Base-by-base conservation (phyloP, 2,329 filamentous ascomycete genomes). In the Pseudogymnoascus sp. region DNA sequence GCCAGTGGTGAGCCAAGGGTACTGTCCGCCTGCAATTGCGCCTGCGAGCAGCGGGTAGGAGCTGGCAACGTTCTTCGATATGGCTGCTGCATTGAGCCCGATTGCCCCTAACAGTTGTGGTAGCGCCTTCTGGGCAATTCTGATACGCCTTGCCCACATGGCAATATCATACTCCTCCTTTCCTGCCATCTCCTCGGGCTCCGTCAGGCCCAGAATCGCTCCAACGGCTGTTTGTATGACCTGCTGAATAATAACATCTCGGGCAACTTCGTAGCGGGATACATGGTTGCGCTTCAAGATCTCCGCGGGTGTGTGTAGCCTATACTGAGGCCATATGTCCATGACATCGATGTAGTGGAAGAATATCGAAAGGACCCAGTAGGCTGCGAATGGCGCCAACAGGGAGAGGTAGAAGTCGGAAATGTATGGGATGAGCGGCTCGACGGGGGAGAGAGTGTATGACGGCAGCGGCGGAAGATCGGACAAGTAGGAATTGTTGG, bases 231-330 rank as follows among this genome's bases (percentile, higher is more conserved):
- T 88, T 77, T 99, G 94, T 57, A 99, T 89, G 63, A 93, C 73
- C 72, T 99, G 94, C 76, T 99, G 93, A 62, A 97, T 72, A 61
- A 97, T 77, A 67, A 97, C 93, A 78, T 97, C 93, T 73, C 90
- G 87, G 65, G 93, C 84, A 8, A 96, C 91, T 69, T 96, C 87
- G 76, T 82, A 89, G 64, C 90, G 85, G 58, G 88, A 83, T 47
- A 90, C 92, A 71, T 90, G 90, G 75, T 97, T 97, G 68, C 92
- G 85, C 74, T 90, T 90, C 36, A 86, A 73, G 65, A 97, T 88
- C 75, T 97, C 93, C 59, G 91, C 91, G 12, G 94, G 94, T 0
- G 94, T 97, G 76, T 99, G 94, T 41, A 99, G 81, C 65, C 94
- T 88, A 76, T 97, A 97, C 69, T 95, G 85, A 15, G 92, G 87